A percentile compares a stretch with the other conserved stretches of the same genome.
Evolutionary conservation across 2,329 filamentous ascomycete genomes (phyloP).

Genomic region (Chrysosporium queenslandicum): DNA sequence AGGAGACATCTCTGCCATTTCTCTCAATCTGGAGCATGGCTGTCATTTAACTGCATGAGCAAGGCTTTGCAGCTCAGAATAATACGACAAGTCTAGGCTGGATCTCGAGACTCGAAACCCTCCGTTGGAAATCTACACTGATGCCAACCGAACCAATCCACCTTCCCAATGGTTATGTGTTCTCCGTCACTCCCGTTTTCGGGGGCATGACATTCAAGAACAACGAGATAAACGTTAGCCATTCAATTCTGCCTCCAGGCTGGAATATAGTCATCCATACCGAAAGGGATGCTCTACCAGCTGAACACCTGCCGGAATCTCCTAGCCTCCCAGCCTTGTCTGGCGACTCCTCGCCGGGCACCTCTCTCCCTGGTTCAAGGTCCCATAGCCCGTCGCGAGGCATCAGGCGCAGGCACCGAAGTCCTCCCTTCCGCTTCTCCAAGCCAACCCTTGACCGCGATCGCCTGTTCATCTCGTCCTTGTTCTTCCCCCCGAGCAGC

Average conservation of each 20-base stretch:
- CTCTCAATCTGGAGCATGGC: not conserved
- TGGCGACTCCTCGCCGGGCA: not conserved
- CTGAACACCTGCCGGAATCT: slow-evolving; percentile 13
- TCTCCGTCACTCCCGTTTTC: slow-evolving; percentile 76
- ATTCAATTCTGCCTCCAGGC: slow-evolving; percentile 60
- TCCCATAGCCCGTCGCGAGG: not conserved
- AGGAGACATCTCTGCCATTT: not conserved
- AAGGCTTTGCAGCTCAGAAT: not conserved
- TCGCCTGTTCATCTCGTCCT: slow-evolving; percentile 80
- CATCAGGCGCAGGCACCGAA: slow-evolving; percentile 14
- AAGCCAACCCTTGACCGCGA: slow-evolving; percentile 68
- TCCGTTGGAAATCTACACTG: not conserved
- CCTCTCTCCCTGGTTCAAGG: slow-evolving; percentile 5
- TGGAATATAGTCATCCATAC: slow-evolving; percentile 82
- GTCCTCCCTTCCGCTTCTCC: slow-evolving; percentile 52
- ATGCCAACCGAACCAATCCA: slow-evolving; percentile 32
- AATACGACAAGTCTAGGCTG: too few relatives aligned
- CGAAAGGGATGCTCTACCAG: slow-evolving; percentile 15
- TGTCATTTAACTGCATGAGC: not conserved
- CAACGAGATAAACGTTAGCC: slow-evolving; percentile 59
- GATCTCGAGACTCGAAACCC: too few relatives aligned
- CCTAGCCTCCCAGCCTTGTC: not conserved
- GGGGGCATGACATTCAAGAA: slow-evolving; percentile 85
- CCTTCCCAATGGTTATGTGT: slow-evolving; percentile 77
- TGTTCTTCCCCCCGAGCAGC: slow-evolving; percentile 68